Evolutionary conservation across 208 protist species (phyloP).

Genomic region (Blechomonas ayalai): DNA sequence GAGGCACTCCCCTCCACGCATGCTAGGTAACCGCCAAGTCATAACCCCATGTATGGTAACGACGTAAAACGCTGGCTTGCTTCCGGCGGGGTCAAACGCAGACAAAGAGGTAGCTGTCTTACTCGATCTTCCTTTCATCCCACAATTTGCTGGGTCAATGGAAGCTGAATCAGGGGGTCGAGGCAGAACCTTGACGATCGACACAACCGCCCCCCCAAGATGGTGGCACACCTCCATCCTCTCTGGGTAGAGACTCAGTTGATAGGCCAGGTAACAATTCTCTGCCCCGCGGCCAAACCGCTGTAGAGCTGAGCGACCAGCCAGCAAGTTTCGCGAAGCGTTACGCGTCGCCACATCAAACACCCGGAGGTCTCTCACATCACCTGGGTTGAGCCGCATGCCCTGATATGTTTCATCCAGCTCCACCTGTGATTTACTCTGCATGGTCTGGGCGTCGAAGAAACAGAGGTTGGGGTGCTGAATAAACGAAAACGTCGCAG

Average conservation of each 20-base stretch:
- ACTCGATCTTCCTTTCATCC: too few species aligned
- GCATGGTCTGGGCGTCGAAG: conserved; percentile 44
- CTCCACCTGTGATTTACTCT: conserved; percentile 47
- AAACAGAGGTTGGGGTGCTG: conserved; percentile 30
- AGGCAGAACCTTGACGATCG: conserved; percentile 24
- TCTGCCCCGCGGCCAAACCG: conserved; percentile 43
- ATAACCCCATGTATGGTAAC: conserved; percentile 13
- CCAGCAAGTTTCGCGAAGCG: conserved; percentile 58
- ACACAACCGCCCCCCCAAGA: conserved; percentile 42
- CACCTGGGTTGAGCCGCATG: conserved; percentile 60
- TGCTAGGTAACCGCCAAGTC: conserved; percentile 74
- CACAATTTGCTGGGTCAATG: background rate
- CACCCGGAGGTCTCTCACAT: conserved; percentile 50
- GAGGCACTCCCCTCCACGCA: conserved; percentile 34
- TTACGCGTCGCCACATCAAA: conserved; percentile 77
- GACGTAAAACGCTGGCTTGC: too few species aligned
- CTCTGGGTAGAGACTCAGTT: conserved; percentile 62
- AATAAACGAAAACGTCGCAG: conserved; percentile 51
- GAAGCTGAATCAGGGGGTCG: background rate
- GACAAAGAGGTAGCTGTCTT: too few species aligned
- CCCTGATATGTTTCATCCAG: conserved; percentile 35
- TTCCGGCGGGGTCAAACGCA: too few species aligned
- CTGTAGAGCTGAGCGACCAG: conserved; percentile 55
- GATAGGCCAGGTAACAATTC: conserved; percentile 66
- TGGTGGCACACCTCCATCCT: conserved; percentile 52